These are phyloP conservation scores for Immersiporthe knoxdaviesiana DNA, from an alignment of 2,329 filamentous ascomycete species.

Conservation along the genomic window DNA sequence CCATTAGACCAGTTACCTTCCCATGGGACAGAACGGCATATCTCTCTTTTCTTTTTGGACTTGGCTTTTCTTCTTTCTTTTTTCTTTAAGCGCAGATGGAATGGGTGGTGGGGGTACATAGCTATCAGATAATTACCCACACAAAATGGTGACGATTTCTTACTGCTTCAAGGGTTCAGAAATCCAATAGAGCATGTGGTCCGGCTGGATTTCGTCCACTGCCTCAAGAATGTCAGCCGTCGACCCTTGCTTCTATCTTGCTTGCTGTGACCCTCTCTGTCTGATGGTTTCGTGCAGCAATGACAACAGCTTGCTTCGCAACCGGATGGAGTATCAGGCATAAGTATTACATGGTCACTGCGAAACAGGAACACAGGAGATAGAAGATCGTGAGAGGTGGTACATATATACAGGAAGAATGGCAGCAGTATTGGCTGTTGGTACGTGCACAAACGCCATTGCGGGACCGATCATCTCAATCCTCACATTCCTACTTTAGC, in stretches of 20 bases:
- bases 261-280: no score
- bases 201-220: background rate
- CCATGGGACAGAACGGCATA: conserved; percentile 1
- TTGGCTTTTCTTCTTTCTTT: conserved; percentile 14
- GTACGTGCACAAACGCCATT: background rate
- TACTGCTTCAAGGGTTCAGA: background rate
- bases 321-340: background rate
- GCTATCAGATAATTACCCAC: conserved; percentile 10
- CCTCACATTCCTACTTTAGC: background rate
- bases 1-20: background rate
- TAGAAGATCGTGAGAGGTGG: background rate
- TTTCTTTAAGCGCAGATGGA: conserved; percentile 4
- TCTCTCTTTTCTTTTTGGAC: conserved; percentile 1
- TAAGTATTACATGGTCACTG: background rate
- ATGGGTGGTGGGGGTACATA: conserved; percentile 6
- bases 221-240: background rate
- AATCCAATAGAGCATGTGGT: background rate
- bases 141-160: background rate
- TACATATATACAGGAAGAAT: background rate
- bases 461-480: background rate
- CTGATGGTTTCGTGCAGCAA: background rate
- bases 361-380: background rate
- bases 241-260: background rate
- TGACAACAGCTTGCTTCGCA: background rate
- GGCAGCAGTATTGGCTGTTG: background rate